A percentile compares a stretch with the other conserved stretches of the same genome.
Evolutionary conservation across 306 rosid species (phyloP).

Genomic region (Vigna radiata): DNA sequence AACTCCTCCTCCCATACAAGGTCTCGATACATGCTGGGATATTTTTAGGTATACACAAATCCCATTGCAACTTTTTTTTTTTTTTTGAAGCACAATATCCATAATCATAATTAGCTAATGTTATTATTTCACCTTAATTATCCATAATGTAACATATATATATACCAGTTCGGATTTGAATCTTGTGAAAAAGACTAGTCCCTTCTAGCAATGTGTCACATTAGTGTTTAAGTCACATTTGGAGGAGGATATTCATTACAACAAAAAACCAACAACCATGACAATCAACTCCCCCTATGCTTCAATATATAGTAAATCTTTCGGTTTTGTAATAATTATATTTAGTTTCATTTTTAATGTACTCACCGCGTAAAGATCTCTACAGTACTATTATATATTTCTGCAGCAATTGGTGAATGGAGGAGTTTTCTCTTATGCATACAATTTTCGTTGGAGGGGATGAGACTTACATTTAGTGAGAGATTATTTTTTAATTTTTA

Average conservation of each 20-base stretch:
- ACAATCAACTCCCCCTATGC: not conserved
- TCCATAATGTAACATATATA: not conserved
- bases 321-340: not conserved
- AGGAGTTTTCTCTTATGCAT: not conserved
- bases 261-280: not conserved
- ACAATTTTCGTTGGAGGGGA: not conserved
- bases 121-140: not conserved
- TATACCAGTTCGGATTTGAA: not conserved
- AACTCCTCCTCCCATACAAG: conserved; percentile 58
- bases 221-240: not conserved
- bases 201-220: too few species aligned
- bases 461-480: not conserved
- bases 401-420: not conserved
- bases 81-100: not conserved
- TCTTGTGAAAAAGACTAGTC: too few species aligned
- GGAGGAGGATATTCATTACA: too few species aligned
- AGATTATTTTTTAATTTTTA: not conserved
- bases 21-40: conserved; percentile 83
- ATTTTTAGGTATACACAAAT: conserved; percentile 60
- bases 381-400: not conserved
- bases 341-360: not conserved
- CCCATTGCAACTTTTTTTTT: not conserved
- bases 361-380: too few species aligned
- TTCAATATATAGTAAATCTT: not conserved
- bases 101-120: not conserved